A percentile compares a stretch with the other conserved stretches of the same genome.
Conservation (phyloP, 352 stramenopile species). For the Phytophthora pseudosyringae region DNA sequence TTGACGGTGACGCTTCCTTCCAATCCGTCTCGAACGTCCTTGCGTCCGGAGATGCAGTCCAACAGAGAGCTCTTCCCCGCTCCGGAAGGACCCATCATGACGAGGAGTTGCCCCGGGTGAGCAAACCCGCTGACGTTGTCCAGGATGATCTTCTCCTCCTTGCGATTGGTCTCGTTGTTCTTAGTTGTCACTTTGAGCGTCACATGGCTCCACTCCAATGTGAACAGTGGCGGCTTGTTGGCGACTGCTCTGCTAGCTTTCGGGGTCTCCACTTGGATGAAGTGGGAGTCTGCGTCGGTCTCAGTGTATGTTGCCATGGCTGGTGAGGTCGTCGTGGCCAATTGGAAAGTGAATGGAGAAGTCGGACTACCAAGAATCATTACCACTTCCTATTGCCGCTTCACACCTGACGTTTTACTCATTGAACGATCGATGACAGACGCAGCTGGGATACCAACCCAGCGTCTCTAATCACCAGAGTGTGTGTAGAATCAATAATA, state of each 20-base stretch:
- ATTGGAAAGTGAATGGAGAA: conserved; percentile 2
- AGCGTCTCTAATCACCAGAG: neutral
- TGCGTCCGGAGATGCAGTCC: conserved; percentile 57
- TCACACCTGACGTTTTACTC: too few relatives aligned
- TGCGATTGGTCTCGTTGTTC: conserved; percentile 19
- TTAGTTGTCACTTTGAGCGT: conserved; percentile 1
- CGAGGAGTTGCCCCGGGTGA: conserved; percentile 46
- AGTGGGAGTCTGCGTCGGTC: neutral
- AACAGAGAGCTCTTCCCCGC: conserved; percentile 65
- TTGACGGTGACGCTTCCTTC: conserved; percentile 58
- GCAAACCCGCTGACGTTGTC: conserved; percentile 50
- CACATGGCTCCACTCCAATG: conserved; percentile 3
- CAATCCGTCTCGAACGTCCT: conserved; percentile 49
- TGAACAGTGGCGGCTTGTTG: too few relatives aligned
- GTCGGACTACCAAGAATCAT: neutral
- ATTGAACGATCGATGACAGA: neutral
- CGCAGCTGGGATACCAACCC: neutral
- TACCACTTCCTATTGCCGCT: too few relatives aligned
- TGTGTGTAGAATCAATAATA: too few relatives aligned
- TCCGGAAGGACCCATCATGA: conserved; percentile 68
- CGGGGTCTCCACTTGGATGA: conserved; percentile 4
- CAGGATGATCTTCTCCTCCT: conserved; percentile 55
- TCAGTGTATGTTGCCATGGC: neutral
- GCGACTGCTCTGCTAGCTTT: neutral
- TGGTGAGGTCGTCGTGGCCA: neutral